Base-by-base conservation (phyloP, 345 rosid genomes). In the Rhodamnia argentea region DNA sequence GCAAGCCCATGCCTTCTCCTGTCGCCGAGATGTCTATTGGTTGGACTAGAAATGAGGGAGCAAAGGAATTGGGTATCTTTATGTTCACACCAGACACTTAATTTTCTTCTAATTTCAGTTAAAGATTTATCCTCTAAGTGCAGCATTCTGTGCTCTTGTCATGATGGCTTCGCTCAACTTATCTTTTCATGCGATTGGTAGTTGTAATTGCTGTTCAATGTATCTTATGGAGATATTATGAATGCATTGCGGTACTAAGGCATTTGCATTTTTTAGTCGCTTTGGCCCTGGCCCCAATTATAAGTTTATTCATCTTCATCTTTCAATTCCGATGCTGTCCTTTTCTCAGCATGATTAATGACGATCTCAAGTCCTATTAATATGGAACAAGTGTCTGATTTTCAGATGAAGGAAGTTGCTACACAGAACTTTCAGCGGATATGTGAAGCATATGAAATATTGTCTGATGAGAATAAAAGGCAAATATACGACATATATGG, bases 401-500 rank as follows among this genome's bases (percentile, higher is more conserved):
- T 88, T 89, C 89, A 96, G 99, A 94, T 95, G 98, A 96, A 98
- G 90, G 98, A 96, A 86, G 94, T 88, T 9, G 99, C 99, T 32
- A 95, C 96, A 1, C 91, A 88, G 89, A 98, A 96, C 89, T 98
- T 98, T 87, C 96, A 95, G 88, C 91, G 98, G 86, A 98, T 98
- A 86, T 92, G 98, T 85, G 93, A 96, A 93, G 99, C 99, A 0
- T 95, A 95, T 55, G 98, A 98, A 87, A 93, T 98, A 86, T 87
- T 98, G 83, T 91, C 99, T 0, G 96, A 98, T 88, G 99, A 94
- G 90, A 89, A 86, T 86, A 98, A 93, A 88, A 92, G 99, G 93
- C 89, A 90, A 55, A 93, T 95, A 82, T 98, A 98, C 92, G 98
- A 96, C 64, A 91, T 98, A 59, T 96, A 98, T 88, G 99, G 98